Evolutionary conservation across 768 basidiomycete species (phyloP).

Genomic region (Tulasnella sp.): DNA sequence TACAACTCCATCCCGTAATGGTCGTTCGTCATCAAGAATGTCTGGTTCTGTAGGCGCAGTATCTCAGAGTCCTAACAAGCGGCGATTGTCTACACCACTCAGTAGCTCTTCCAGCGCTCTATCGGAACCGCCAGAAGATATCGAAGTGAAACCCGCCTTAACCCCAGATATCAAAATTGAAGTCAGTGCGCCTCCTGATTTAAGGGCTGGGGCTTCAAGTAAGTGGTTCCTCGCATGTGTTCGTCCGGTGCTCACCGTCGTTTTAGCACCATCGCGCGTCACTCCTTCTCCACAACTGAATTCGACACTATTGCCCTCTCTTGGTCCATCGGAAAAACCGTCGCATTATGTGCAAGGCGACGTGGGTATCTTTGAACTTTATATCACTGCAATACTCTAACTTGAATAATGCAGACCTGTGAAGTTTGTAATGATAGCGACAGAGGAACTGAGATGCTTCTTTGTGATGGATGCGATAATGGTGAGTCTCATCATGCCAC

Average conservation of each 20-base stretch:
- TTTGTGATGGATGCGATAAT: slow-evolving; percentile 78
- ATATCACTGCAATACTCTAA: slow-evolving; percentile 21
- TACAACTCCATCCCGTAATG: neutral
- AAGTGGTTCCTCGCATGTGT: too few species aligned
- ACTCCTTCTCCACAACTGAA: too few species aligned
- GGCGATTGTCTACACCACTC: slow-evolving; percentile 46
- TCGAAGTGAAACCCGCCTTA: slow-evolving; percentile 35
- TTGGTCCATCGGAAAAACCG: too few species aligned
- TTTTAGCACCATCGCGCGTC: too few species aligned
- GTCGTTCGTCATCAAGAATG: too few species aligned
- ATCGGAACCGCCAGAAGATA: slow-evolving; percentile 70
- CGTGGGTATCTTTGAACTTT: slow-evolving; percentile 32
- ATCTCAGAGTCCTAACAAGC: neutral
- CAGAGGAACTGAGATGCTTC: slow-evolving; percentile 79
- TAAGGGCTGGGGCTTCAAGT: too few species aligned
- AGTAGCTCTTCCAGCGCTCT: slow-evolving; percentile 66
- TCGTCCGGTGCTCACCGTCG: too few species aligned
- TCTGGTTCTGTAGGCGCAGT: neutral
- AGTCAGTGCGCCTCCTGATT: slow-evolving; percentile 4
- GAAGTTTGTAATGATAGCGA: slow-evolving; percentile 89
- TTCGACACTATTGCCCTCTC: too few species aligned
- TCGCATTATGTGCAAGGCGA: slow-evolving; percentile 14
- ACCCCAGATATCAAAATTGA: slow-evolving; percentile 1
- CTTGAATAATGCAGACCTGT: slow-evolving; percentile 38
- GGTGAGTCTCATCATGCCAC: slow-evolving; percentile 31